A percentile compares a stretch with the other conserved stretches of the same genome.
Evolutionary conservation across 441 rosid genomes (phyloP).

Genomic region (Brassica hybrid): DNA sequence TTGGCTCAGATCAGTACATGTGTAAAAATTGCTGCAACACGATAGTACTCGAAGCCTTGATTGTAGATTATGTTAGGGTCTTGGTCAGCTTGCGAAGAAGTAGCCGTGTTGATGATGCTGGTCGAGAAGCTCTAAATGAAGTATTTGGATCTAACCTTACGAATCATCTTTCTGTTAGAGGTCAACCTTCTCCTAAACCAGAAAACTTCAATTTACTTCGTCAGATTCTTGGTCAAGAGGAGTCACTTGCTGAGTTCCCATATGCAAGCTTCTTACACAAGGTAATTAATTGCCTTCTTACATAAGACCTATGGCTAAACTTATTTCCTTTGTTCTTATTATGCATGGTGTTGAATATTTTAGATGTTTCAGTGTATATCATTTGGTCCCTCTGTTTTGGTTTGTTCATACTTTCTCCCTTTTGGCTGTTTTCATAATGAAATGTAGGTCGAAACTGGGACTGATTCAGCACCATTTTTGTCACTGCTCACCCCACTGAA

Average conservation of each 20-base stretch:
- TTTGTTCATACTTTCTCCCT: conserved; percentile 9
- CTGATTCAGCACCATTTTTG: conserved; percentile 80
- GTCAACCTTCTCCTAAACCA: conserved; percentile 46
- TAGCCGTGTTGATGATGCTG: conserved; percentile 72
- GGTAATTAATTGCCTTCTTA: conserved; percentile 48
- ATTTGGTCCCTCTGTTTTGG: conserved; percentile 9
- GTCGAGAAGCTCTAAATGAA: conserved; percentile 66
- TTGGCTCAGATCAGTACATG: conserved; percentile 60
- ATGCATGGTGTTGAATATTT: conserved; percentile 10
- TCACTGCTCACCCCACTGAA: conserved; percentile 79
- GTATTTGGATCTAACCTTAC: conserved; percentile 58
- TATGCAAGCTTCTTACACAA: conserved; percentile 80
- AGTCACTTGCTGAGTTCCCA: conserved; percentile 95
- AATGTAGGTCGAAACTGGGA: conserved; percentile 84
- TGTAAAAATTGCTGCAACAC: conserved; percentile 83
- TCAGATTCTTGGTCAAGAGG: conserved; percentile 66
- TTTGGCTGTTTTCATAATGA: conserved; percentile 33
- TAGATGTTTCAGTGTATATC: conserved; percentile 18
- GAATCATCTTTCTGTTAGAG: conserved; percentile 50
- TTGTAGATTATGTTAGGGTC: conserved; percentile 87
- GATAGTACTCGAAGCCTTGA: conserved; percentile 76
- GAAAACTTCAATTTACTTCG: conserved; percentile 46
- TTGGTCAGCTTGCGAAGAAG: conserved; percentile 84
- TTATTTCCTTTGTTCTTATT: conserved; percentile 5
- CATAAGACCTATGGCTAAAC: background rate